These are phyloP conservation scores for Globisporangium yorkense DNA, from an alignment of 352 stramenopile species.

Conservation along the genomic window DNA sequence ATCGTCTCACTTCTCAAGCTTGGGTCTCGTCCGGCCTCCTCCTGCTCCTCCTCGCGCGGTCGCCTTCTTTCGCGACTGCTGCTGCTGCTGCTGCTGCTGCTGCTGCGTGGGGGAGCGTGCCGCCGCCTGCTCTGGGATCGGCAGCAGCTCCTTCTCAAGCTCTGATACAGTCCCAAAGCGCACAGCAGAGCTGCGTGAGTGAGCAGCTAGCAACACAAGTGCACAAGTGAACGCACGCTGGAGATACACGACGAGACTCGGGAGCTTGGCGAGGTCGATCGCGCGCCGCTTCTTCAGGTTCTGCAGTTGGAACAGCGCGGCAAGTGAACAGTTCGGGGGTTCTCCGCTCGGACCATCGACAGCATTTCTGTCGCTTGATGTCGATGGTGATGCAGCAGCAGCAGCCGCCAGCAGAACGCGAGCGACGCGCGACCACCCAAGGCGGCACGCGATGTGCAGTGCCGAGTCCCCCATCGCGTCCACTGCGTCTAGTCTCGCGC, in stretches of 20 bases:
- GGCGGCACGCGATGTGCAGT: slow-evolving; percentile 47
- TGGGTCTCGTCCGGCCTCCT: too few relatives aligned
- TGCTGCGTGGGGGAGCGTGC: too few relatives aligned
- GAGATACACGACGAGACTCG: slow-evolving; percentile 25
- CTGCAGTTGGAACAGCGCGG: slow-evolving; percentile 33
- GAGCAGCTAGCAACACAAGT: too few relatives aligned
- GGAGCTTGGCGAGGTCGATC: slow-evolving; percentile 39
- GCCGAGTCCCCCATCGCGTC: slow-evolving; percentile 46
- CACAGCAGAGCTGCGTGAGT: too few relatives aligned
- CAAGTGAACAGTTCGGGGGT: slow-evolving; percentile 9
- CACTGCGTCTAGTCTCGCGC: slow-evolving; percentile 27
- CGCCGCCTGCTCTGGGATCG: too few relatives aligned
- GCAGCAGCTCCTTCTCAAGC: too few relatives aligned
- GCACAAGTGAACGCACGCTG: slow-evolving; percentile 13
- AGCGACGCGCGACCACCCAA: slow-evolving; percentile 32
- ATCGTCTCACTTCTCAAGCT: too few relatives aligned
- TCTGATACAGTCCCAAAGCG: too few relatives aligned
- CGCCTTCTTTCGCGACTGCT: too few relatives aligned
- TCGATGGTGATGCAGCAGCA: slow-evolving; percentile 9
- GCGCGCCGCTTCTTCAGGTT: slow-evolving; percentile 43
- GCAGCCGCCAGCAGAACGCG: slow-evolving; percentile 37
- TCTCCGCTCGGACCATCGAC: background rate
- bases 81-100: too few relatives aligned
- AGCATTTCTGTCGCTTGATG: background rate
- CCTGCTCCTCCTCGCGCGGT: too few relatives aligned